Base-by-base conservation (phyloP, 2,329 filamentous ascomycete genomes). In the Diaporthe helianthi region DNA sequence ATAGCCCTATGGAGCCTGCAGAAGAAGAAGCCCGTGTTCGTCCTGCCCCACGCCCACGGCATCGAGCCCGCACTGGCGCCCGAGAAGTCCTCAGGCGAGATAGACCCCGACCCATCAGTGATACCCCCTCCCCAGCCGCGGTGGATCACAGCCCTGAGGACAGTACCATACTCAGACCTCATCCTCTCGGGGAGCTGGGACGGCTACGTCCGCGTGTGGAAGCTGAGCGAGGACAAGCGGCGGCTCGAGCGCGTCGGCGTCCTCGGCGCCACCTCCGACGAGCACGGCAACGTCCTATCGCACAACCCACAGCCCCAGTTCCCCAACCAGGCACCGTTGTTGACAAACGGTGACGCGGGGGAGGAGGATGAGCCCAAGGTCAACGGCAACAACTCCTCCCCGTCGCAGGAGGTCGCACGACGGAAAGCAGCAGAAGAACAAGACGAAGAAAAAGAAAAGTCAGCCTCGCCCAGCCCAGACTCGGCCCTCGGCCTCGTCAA, bases 141-240 rank as follows among this genome's bases (percentile, higher is more conserved):
- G 77, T 97, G 92, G 86, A 96, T 99, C 78, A 99, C 96, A 1
- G 94, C 95, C 7, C 83, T 99, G 52, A 86, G 90, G 60, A 92
- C 93, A 0, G 86, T 99, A 60, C 95, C 96, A 0, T 98, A 94
- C 79, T 95, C 93, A 6, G 94, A 99, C 76, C 83, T 97, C 63
- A 89, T 99, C 68, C 84, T 99, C 63, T 97, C 90, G 73, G 96
- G 95, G 38, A 97, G 93, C 80, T 99, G 95, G 94, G 96, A 97
- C 77, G 96, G 96, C 2, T 90, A 88, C 79, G 86, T 99, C 69
- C 86, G 95, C 61, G 91, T 91, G 6, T 99, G 96, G 96, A 89
- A 87, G 71, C 85, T 99, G 24, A 92, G 90, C 65, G 89, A 93
- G 51, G 95, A 98, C 78, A 96, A 94, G 81, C 89, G 88, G 78